Evolutionary conservation across 192 early-diverging fungal species (phyloP), one percentile per base, ranked within the genome.

Genomic region (Oehlia diaphana): DNA sequence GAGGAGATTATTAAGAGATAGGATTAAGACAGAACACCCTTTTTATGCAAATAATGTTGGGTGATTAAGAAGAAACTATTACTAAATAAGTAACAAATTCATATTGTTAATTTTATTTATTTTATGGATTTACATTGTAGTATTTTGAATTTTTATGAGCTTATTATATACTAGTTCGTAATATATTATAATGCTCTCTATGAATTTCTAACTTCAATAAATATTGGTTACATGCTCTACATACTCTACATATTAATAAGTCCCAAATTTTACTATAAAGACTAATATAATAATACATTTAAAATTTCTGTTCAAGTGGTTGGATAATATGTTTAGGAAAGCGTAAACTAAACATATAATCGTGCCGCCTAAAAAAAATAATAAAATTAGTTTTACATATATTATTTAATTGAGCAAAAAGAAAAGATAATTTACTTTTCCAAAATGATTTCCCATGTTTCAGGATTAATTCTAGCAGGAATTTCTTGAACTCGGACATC

Each of bases 301-400:
- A 82, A 63, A 90, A 90, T 64, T 90, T 90, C 77, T 90, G 89
- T 62, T 90, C 89, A 61, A 90, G 72, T 21, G 89, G 83, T 69
- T 88, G 89, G 70, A 90, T 90, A 71, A 88, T 86, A 53, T 88
- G 89, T 63, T 90, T 88, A 19, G 89, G 89, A 72, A 88, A 90
- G 4, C 87, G 87, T 16, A 90, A 83, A 65, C 83, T 88, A 37
- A 90, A 81, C 1, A 87, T 82, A 75, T 87, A 85, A 37, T 85
- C 80, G 63, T 86, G 81, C 28, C 66, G 19, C 8, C 16, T 28
- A 70, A 72, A 74, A 44, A 64, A 37, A 14, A 47, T n/a, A 12
- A 31, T 31, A 31, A 31, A 31, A 31, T 31, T 9, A 58, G 7
- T 62, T 53, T 10, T 64, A 37, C 2, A 42, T 42, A 42, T 42